Conservation (phyloP, 768 basidiomycete genomes). For the Paxillus involutus region DNA sequence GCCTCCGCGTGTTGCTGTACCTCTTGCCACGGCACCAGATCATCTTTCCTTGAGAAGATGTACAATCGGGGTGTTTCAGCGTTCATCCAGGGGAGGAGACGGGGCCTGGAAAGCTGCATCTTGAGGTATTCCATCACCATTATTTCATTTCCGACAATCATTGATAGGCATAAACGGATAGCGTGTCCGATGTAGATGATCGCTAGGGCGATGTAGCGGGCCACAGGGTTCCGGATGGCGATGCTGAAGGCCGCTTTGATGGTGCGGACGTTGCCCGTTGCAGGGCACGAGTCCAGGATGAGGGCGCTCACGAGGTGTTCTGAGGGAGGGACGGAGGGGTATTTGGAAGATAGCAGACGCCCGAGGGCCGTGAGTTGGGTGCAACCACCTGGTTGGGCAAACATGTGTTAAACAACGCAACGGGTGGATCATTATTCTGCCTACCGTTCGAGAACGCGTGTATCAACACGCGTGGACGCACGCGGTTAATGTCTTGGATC, state of each 20-base stretch:
- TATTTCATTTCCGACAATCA: conserved; percentile 18
- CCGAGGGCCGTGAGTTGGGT: conserved; percentile 19
- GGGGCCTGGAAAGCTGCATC: conserved; percentile 17
- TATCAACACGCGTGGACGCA: conserved; percentile 21
- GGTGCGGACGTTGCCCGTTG: conserved; percentile 9
- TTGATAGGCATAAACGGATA: conserved; percentile 7
- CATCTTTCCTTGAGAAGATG: conserved; percentile 33
- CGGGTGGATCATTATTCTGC: background rate
- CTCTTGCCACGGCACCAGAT: conserved; percentile 26
- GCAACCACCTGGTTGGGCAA: conserved; percentile 16
- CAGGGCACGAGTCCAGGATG: conserved; percentile 25
- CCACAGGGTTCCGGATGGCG: conserved; percentile 20
- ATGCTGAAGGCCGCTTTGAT: conserved; percentile 22
- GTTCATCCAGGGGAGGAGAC: conserved; percentile 32
- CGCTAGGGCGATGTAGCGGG: conserved; percentile 9
- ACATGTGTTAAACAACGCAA: background rate
- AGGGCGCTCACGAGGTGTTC: conserved; percentile 10
- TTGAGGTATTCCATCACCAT: conserved; percentile 4
- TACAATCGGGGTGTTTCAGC: conserved; percentile 34
- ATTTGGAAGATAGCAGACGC: conserved; percentile 19
- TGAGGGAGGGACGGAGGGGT: conserved; percentile 7
- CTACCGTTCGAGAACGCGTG: conserved; percentile 32
- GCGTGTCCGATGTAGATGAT: conserved; percentile 15
- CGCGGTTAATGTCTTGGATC: background rate
- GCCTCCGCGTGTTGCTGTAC: conserved; percentile 26